Base-by-base conservation (phyloP, 1,284 basidiomycete genomes). In the Uromyces viciae-fabae region DNA sequence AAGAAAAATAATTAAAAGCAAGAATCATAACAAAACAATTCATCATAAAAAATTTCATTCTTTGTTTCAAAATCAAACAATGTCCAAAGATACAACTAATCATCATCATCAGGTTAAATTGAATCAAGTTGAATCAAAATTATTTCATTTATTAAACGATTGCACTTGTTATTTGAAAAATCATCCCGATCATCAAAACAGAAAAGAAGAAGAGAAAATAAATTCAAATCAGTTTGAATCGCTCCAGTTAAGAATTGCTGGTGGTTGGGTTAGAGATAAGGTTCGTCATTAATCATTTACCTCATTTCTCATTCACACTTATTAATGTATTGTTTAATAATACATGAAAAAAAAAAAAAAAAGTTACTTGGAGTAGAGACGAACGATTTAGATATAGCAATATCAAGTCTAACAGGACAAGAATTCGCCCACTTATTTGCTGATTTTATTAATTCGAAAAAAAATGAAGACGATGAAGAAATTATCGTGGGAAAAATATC, bases 181-280 rank as follows among this genome's bases (percentile, higher is more conserved):
- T 36, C n/a, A n/a, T n/a, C n/a, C n/a, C 17, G 38, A 17, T 25
- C 56, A 31, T 31, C 62, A n/a, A 22, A n/a, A 11, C 62, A 42
- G 31, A 40, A 66, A 17, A n/a, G n/a, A n/a, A n/a, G n/a, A n/a
- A n/a, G n/a, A n/a, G n/a, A n/a, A n/a, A n/a, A n/a, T n/a, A n/a
- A n/a, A n/a, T n/a, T n/a, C n/a, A n/a, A n/a, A n/a, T n/a, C 5
- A 54, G 17, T 25, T 56, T 36, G 38, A 43, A 28, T 58, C 33
- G n/a, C 38, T 71, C 36, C 52, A 68, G n/a, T 33, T 80, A 5
- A 89, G 94, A 83, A 93, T 96, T 78, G 95, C 94, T 11, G 95
- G 95, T 46, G 95, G 95, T 42, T 98, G 95, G 95, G 95, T 98
- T 60, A 89, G 95, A 84, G 96, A 99, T 87, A 99, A 99, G 91